phyloP scores from a whole-genome alignment of 805 yeast species.

The Spathaspora sp. region DNA sequence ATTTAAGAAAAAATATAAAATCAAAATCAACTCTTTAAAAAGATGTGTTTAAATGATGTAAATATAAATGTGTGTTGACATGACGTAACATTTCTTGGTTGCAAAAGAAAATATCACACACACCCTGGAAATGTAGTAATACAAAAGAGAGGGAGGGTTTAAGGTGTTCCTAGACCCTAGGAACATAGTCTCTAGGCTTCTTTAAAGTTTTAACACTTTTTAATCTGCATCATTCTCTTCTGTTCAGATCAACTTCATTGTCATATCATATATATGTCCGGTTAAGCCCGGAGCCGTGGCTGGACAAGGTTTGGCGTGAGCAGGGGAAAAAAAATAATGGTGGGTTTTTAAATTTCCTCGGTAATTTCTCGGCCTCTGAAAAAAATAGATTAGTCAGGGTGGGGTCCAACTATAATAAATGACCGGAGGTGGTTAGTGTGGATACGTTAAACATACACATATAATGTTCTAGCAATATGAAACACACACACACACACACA shows the following conservation, averaged over 20 bases:
- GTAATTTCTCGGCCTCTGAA: not conserved
- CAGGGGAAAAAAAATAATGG: not conserved
- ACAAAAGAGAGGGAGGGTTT: not conserved
- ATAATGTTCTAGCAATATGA: no score
- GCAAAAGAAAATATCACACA: not conserved
- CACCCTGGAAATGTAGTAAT: not conserved
- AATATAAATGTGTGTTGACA: not conserved
- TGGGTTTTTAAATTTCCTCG: not conserved
- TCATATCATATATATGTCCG: not conserved
- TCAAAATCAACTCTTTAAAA: no score
- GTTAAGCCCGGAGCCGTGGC: not conserved
- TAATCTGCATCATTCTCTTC: not conserved
- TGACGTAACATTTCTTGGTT: not conserved
- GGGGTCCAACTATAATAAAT: not conserved
- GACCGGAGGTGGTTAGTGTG: no score
- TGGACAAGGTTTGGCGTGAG: not conserved
- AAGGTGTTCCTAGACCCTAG: no score
- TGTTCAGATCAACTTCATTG: not conserved
- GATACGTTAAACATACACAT: no score
- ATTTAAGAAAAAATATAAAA: no score
- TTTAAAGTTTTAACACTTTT: no score
- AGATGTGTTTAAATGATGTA: not conserved
- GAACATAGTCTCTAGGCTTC: not conserved
- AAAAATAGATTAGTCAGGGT: not conserved
- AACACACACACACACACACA: no score